Percentiles rank a stretch among this genome's conserved stretches.
These are phyloP conservation scores for Parastagonospora nodorum DNA, from an alignment of 2,329 filamentous ascomycete genomes.

Conservation along the genomic window DNA sequence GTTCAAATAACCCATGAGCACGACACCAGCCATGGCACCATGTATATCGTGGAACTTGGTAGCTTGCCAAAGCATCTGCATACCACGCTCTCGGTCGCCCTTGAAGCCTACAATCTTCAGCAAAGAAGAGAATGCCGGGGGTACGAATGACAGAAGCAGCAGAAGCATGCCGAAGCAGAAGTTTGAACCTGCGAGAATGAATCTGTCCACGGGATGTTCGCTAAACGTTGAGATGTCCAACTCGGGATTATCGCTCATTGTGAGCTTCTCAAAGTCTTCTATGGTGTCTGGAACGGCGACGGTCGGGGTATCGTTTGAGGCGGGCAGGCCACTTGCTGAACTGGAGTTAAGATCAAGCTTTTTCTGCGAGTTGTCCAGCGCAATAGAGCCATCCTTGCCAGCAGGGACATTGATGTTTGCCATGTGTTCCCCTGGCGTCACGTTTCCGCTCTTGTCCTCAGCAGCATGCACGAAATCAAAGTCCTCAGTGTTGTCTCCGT, in stretches of 20 bases:
- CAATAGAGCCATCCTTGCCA: conserved; percentile 27
- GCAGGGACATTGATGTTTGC: conserved; percentile 48
- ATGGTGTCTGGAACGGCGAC: conserved; percentile 26
- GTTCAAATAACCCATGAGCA: conserved; percentile 86
- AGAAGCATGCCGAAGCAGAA: conserved; percentile 89
- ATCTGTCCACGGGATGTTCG: conserved; percentile 75
- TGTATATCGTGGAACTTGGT: conserved; percentile 87
- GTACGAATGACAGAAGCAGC: conserved; percentile 88
- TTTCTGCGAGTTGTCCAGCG: conserved; percentile 29
- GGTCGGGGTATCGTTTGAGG: conserved; percentile 21
- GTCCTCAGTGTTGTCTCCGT: conserved; percentile 39
- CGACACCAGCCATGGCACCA: conserved; percentile 83
- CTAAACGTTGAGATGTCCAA: conserved; percentile 69
- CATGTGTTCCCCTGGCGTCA: conserved; percentile 55
- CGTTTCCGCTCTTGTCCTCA: conserved; percentile 52
- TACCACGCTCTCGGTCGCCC: conserved; percentile 81
- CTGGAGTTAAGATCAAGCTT: conserved; percentile 29
- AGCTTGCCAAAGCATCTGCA: conserved; percentile 88
- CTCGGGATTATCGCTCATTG: conserved; percentile 45
- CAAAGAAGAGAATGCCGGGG: conserved; percentile 85
- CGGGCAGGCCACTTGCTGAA: conserved; percentile 29
- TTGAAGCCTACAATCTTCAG: conserved; percentile 88
- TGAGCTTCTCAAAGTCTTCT: conserved; percentile 40
- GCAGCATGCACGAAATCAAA: conserved; percentile 64
- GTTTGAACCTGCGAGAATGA: conserved; percentile 85